phyloP scores from a whole-genome alignment of 176 grass and related monocot genomes.

The Eremochloa ophiuroides region DNA sequence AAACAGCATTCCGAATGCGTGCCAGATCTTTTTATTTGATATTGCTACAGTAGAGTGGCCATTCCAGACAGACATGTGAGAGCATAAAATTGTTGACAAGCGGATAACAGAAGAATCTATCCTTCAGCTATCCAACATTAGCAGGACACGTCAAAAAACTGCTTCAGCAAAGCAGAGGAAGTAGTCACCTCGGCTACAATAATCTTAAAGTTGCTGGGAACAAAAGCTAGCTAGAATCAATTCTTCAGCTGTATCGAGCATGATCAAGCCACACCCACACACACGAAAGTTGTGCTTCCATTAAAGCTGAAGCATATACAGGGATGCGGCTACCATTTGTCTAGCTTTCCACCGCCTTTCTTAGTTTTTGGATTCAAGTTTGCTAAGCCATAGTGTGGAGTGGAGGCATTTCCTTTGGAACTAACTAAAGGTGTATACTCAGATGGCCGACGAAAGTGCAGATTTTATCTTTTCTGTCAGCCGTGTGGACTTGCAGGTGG shows the following conservation, averaged over 20 bases:
- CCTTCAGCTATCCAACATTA: slow-evolving; percentile 3
- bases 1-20: not conserved
- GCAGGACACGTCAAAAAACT: slow-evolving; percentile 20
- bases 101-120: not conserved
- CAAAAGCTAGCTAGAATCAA: slow-evolving; percentile 11
- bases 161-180: slow-evolving; percentile 21
- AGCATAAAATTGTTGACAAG: not conserved
- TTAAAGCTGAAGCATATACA: slow-evolving; percentile 29
- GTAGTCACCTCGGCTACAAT: slow-evolving; percentile 3
- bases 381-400: not conserved
- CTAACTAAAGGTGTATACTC: not conserved
- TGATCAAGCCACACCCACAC: slow-evolving; percentile 31
- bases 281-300: slow-evolving; percentile 22
- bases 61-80: not conserved
- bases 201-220: slow-evolving; percentile 21
- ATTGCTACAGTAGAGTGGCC: not conserved
- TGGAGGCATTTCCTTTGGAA: not conserved
- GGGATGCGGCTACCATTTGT: not conserved
- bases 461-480: not conserved
- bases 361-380: slow-evolving; percentile 6
- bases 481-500: not conserved
- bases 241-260: slow-evolving; percentile 1
- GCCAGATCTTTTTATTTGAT: not conserved
- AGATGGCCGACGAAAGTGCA: not conserved
- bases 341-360: slow-evolving; percentile 23